Percentiles rank a stretch among this genome's conserved stretches.
These are phyloP conservation scores for Fusarium abutilonis DNA, from an alignment of 2,329 filamentous ascomycete genomes.

Conservation along the genomic window DNA sequence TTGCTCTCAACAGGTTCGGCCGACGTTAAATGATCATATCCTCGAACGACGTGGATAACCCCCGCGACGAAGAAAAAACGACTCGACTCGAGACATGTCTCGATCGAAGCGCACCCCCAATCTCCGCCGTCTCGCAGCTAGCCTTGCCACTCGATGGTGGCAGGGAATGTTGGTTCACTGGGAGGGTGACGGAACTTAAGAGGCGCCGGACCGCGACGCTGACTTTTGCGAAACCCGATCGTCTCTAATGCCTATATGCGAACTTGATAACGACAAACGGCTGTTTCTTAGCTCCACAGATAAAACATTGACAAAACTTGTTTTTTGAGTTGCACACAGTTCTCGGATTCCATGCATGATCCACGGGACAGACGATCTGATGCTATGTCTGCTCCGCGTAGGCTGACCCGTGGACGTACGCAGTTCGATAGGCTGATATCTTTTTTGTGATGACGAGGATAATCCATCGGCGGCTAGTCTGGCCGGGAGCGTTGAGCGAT, in stretches of 20 bases:
- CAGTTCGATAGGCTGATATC: slow-evolving; percentile 31
- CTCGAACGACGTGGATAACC: slow-evolving; percentile 42
- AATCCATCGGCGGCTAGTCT: slow-evolving; percentile 27
- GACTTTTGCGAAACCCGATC: slow-evolving; percentile 48
- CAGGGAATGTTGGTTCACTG: slow-evolving; percentile 46
- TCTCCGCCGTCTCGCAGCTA: slow-evolving; percentile 47
- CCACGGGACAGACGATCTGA: slow-evolving; percentile 33
- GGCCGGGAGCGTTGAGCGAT: slow-evolving; percentile 28
- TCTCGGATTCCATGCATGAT: slow-evolving; percentile 39
- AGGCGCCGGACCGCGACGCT: slow-evolving; percentile 42
- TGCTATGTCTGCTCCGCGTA: slow-evolving; percentile 37
- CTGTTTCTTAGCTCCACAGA: slow-evolving; percentile 56
- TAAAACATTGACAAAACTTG: slow-evolving; percentile 50
- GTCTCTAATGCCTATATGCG: slow-evolving; percentile 53
- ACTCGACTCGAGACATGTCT: slow-evolving; percentile 39
- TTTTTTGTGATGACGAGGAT: slow-evolving; percentile 37
- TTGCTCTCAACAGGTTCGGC: slow-evolving; percentile 89
- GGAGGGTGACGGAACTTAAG: slow-evolving; percentile 45
- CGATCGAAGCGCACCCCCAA: slow-evolving; percentile 39
- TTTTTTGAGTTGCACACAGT: slow-evolving; percentile 45
- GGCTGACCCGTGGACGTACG: slow-evolving; percentile 37
- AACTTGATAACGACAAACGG: slow-evolving; percentile 55
- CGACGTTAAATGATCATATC: slow-evolving; percentile 74
- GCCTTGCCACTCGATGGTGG: slow-evolving; percentile 43
- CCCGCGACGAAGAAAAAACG: slow-evolving; percentile 40